These are phyloP conservation scores for Schizosaccharomyces versatilis DNA, from an alignment of 1,139 yeast genomes.

Conservation along the genomic window DNA sequence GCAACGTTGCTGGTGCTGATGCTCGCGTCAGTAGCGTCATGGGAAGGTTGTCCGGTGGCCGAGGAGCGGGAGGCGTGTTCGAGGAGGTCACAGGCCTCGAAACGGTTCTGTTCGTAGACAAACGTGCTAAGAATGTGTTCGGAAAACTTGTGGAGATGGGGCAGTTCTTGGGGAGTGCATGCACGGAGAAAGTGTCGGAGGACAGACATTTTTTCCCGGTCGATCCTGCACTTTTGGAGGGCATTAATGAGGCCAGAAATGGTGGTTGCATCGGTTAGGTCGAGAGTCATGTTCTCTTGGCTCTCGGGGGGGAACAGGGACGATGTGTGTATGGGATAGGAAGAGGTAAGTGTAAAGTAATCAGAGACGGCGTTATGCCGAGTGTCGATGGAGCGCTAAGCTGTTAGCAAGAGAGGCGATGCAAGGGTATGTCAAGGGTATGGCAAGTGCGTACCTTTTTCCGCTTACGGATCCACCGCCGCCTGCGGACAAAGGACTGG, in stretches of 20 bases:
- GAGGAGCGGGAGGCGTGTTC: not conserved
- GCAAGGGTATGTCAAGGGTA: no score
- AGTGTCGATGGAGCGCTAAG: no score
- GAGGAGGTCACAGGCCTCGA: not conserved
- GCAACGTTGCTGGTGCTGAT: no score
- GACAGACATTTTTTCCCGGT: not conserved
- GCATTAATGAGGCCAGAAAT: not conserved
- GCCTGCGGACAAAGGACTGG: conserved; percentile 23
- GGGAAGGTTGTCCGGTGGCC: no score
- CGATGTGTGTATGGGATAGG: not conserved
- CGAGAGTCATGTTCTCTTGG: not conserved
- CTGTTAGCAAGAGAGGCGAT: no score
- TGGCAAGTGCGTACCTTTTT: not conserved
- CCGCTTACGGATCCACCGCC: conserved; percentile 24
- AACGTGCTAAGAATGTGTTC: not conserved
- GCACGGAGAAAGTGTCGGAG: not conserved
- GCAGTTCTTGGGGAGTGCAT: not conserved
- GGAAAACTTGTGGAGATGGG: not conserved
- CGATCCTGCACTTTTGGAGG: not conserved
- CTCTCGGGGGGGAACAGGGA: not conserved
- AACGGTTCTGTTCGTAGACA: not conserved
- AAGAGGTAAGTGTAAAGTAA: not conserved
- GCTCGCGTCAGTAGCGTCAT: no score
- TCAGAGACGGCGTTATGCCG: not conserved
- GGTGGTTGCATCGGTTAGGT: not conserved